These are phyloP conservation scores for Botrytis pseudocinerea DNA, from an alignment of 2,329 filamentous ascomycete species.

Conservation along the genomic window DNA sequence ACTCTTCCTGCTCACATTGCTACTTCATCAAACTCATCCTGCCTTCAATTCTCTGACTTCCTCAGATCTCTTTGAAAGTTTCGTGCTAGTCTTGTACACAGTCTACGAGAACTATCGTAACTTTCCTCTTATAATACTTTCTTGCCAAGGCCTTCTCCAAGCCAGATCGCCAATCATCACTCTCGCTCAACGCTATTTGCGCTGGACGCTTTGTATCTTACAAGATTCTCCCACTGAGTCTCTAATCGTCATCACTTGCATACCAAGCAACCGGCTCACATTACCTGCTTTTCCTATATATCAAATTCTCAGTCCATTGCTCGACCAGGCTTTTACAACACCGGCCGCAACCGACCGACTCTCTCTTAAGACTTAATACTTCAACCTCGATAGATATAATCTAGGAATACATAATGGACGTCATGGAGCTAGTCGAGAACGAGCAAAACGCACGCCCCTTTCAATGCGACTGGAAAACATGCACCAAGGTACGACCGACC, in stretches of 20 bases:
- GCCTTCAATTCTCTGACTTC: conserved; percentile 33
- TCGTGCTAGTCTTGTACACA: conserved; percentile 6
- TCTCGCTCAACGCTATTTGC: conserved; percentile 31
- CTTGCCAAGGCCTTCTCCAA: conserved; percentile 16
- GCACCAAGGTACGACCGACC: conserved; percentile 56
- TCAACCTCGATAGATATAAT: neutral
- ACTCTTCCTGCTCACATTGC: conserved; percentile 29
- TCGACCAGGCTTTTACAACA: neutral
- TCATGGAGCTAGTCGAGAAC: conserved; percentile 65
- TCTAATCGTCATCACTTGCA: neutral
- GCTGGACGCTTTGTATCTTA: conserved; percentile 33
- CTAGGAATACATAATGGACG: conserved; percentile 52
- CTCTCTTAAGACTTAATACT: conserved; percentile 16
- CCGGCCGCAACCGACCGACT: neutral
- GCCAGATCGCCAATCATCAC: conserved; percentile 20
- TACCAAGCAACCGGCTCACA: neutral
- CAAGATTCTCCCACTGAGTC: conserved; percentile 12
- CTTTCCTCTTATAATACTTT: conserved; percentile 15
- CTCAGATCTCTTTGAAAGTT: conserved; percentile 30
- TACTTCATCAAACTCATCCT: conserved; percentile 23
- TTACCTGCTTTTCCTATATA: neutral
- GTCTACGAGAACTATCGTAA: neutral
- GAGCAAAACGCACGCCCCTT: conserved; percentile 63
- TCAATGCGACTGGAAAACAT: conserved; percentile 63
- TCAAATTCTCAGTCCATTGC: neutral